Evolutionary conservation across 2,329 filamentous ascomycete genomes (phyloP), one percentile per base, ranked within the genome.

Genomic region (Cordyceps militaris): DNA sequence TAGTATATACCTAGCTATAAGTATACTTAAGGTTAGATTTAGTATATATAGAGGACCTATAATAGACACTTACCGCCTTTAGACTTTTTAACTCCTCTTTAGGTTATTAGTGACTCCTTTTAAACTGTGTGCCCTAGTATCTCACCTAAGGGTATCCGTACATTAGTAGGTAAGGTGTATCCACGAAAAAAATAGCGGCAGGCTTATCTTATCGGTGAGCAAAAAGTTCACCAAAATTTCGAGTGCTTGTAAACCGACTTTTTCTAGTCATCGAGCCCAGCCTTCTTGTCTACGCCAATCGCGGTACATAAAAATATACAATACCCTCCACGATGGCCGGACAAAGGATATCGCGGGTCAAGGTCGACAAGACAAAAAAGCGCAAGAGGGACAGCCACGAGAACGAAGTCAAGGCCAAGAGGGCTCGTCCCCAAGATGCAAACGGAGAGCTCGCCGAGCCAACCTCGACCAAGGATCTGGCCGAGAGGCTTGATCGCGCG

Each of bases 321-420:
- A 55, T 46, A 48, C 56, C n/a, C n/a, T n/a, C n/a, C 56, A 66
- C 63, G 63, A 74, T 75, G 73, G 69, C 72, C 21, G 68, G 70
- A 48, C 63, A 63, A 38, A 71, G 71, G 59, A 65, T 60, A 48
- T 62, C 66, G 26, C 68, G 66, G 61, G 63, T 63, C 49, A 69
- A 67, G 66, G 70, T 74, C 44, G 68, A 71, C 60, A 69, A 67
- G 59, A 69, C 67, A 48, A 77, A 74, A 62, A 80, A 80, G 67
- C 71, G 77, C 46, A 80, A 80, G 68, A 67, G 75, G 62, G 76
- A 78, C 48, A 62, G 68, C 38, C 71, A 69, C 58, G 77, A 79
- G 55, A 66, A 69, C 57, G 72, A 72, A 50, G 69, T 68, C 52
- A 71, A 70, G 56, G 69, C 76, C 50, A 76, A 77, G 66, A 69